A percentile compares a stretch with the other conserved stretches of the same genome.
Conservation (phyloP, 352 stramenopile genomes). For the Saprolegnia parasitica region DNA sequence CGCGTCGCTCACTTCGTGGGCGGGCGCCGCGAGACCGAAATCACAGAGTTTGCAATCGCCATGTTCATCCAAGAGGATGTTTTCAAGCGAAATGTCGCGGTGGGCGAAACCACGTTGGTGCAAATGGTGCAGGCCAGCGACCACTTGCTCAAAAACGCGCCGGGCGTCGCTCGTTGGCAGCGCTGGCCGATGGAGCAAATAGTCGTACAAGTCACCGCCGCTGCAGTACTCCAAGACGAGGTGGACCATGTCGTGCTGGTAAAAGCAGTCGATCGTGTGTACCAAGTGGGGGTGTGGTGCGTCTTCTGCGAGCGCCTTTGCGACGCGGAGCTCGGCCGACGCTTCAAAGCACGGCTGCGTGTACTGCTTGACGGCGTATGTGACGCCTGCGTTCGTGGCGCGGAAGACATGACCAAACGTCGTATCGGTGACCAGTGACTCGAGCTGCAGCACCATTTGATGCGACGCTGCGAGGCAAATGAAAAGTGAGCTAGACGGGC, state of each 20-base stretch:
- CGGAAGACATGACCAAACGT: conserved; percentile 8
- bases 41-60: conserved; percentile 44
- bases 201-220: conserved; percentile 56
- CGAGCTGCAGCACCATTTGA: background rate
- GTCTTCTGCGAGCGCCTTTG: background rate
- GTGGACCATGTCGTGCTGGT: background rate
- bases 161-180: conserved; percentile 31
- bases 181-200: conserved; percentile 36
- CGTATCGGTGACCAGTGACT: background rate
- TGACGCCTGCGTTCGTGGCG: background rate
- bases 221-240: conserved; percentile 58
- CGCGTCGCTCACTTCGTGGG: background rate
- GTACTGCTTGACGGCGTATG: conserved; percentile 4
- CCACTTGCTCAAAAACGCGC: conserved; percentile 69
- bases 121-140: conserved; percentile 61
- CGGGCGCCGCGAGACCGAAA: conserved; percentile 31
- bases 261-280: background rate
- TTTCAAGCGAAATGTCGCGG: conserved; percentile 89
- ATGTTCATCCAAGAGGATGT: conserved; percentile 80
- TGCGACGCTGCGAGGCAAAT: background rate
- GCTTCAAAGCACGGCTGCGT: background rate
- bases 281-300: background rate
- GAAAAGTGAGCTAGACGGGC: too few species aligned
- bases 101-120: conserved; percentile 68
- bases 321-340: background rate